A percentile compares a stretch with the other conserved stretches of the same genome.
Evolutionary conservation across 345 rosid genomes (phyloP).

Genomic region (Lumnitzera littorea): DNA sequence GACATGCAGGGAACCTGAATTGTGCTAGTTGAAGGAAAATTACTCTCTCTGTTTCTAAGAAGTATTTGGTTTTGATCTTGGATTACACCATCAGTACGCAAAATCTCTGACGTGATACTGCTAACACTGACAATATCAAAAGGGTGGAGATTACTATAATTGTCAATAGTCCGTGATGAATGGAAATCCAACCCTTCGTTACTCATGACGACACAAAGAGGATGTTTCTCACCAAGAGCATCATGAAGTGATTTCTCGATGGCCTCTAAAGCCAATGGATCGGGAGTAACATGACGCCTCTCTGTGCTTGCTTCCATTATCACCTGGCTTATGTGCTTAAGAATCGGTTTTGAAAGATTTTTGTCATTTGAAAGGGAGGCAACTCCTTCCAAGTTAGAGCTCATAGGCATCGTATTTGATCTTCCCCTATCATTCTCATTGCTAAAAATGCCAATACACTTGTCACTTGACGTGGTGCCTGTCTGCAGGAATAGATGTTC

Average conservation of each 20-base stretch:
- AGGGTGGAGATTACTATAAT: neutral
- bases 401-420: too few relatives aligned
- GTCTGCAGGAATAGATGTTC: too few relatives aligned
- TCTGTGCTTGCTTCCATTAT: constrained; percentile 25
- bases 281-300: constrained; percentile 5
- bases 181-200: constrained; percentile 9
- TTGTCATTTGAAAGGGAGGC: constrained; percentile 8
- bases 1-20: constrained; percentile 24
- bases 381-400: neutral
- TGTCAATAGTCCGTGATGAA: constrained; percentile 4
- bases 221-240: too few relatives aligned
- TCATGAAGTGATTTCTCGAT: constrained; percentile 22
- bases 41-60: too few relatives aligned
- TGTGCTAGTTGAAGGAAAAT: neutral
- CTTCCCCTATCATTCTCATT: too few relatives aligned
- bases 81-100: too few relatives aligned
- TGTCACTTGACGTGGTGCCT: too few relatives aligned
- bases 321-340: constrained; percentile 24
- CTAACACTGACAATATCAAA: neutral
- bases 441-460: too few relatives aligned
- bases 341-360: constrained; percentile 11
- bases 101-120: neutral
- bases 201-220: neutral
- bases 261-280: constrained; percentile 17
- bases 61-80: too few relatives aligned